A percentile compares a stretch with the other conserved stretches of the same genome.
Conservation (phyloP, 179 eudicot species). For the Drosera spatulata region DNA sequence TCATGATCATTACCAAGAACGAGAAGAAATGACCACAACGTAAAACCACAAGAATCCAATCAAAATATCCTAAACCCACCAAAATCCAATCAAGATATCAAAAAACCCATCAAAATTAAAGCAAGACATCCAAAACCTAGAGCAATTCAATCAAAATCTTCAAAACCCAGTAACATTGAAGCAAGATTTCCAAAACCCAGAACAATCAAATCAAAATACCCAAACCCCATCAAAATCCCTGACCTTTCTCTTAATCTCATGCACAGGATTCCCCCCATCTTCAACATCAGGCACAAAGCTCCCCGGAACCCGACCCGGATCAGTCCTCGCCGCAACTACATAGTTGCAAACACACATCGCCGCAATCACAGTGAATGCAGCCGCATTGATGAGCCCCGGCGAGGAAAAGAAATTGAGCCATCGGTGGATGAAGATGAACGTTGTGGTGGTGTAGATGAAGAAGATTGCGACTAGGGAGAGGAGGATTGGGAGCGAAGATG, state of each 20-base stretch:
- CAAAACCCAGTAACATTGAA: too few relatives aligned
- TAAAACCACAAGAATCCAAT: too few relatives aligned
- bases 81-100: too few relatives aligned
- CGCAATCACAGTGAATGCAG: slow-evolving; percentile 48
- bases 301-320: slow-evolving; percentile 82
- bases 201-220: too few relatives aligned
- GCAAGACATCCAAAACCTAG: too few relatives aligned
- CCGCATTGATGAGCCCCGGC: slow-evolving; percentile 70
- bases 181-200: too few relatives aligned
- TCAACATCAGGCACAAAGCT: slow-evolving; percentile 73
- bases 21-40: too few relatives aligned
- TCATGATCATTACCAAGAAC: too few relatives aligned
- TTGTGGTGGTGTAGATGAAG: slow-evolving; percentile 56
- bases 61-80: too few relatives aligned
- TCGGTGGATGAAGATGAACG: slow-evolving; percentile 58
- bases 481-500: slow-evolving; percentile 41
- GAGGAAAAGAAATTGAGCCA: slow-evolving; percentile 89
- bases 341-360: slow-evolving; percentile 44
- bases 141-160: too few relatives aligned
- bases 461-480: slow-evolving; percentile 37
- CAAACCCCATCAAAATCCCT: too few relatives aligned
- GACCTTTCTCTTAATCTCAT: slow-evolving; percentile 96
- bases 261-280: slow-evolving; percentile 47
- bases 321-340: slow-evolving; percentile 43
- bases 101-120: too few relatives aligned